Evolutionary conservation across 257 asterid genomes (phyloP).

Genomic region (Phtheirospermum japonicum): DNA sequence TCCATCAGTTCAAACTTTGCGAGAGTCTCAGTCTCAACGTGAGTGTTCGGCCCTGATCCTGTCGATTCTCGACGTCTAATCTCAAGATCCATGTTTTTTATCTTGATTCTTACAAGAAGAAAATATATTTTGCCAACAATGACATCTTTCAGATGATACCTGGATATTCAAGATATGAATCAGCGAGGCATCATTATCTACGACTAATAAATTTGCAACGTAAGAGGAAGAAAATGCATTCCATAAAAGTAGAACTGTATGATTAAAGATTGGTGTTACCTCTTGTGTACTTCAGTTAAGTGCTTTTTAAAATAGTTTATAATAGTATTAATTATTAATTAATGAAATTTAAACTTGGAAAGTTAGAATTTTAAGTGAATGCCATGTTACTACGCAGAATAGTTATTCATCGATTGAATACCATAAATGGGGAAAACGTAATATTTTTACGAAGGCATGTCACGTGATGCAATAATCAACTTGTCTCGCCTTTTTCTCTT

Average conservation of each 20-base stretch:
- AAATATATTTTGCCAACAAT: constrained; percentile 90
- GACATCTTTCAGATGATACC: constrained; percentile 97
- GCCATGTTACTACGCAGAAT: no score
- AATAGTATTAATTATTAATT: no score
- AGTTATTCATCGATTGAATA: no score
- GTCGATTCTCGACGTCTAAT: constrained; percentile 95
- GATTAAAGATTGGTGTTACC: no score
- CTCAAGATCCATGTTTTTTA: constrained; percentile 96
- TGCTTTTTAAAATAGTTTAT: background rate
- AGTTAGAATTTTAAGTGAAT: no score
- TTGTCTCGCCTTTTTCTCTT: no score
- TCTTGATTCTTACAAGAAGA: constrained; percentile 91
- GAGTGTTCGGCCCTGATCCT: constrained; percentile 91
- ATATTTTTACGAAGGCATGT: no score
- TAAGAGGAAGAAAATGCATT: no score
- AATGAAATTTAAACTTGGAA: no score
- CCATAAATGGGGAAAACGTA: no score
- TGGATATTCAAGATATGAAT: constrained; percentile 34
- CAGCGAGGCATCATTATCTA: constrained; percentile 11
- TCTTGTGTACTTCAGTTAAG: background rate
- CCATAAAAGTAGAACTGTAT: no score
- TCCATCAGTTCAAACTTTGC: constrained; percentile 98
- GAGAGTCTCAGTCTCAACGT: constrained; percentile 95
- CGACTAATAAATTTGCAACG: background rate
- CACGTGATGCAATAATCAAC: no score